A percentile compares a stretch with the other conserved stretches of the same genome.
Conservation (phyloP, 2,329 filamentous ascomycete genomes). For the Parasarocladium wereldwijsianum region DNA sequence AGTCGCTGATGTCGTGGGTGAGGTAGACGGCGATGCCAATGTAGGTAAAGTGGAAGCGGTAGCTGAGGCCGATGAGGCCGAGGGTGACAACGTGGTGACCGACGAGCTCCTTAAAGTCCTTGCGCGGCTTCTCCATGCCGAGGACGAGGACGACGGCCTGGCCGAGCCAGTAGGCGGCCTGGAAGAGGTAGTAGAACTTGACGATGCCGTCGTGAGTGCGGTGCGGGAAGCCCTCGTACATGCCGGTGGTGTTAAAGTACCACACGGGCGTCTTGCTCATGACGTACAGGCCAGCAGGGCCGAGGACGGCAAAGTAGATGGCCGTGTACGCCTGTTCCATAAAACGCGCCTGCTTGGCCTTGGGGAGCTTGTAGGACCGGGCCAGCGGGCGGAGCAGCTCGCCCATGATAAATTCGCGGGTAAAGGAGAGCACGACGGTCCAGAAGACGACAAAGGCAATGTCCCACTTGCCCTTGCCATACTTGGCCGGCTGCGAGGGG, state of each 20-base stretch:
- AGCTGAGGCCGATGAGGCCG: constrained; percentile 69
- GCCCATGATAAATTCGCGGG: constrained; percentile 93
- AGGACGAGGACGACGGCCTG: constrained; percentile 79
- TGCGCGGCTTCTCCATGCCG: constrained; percentile 81
- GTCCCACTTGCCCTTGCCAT: constrained; percentile 81
- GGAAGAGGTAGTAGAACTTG: constrained; percentile 93
- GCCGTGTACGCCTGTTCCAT: constrained; percentile 96
- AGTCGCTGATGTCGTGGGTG: constrained; percentile 87
- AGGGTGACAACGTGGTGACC: constrained; percentile 85
- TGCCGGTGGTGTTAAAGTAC: constrained; percentile 86
- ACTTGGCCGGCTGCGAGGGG: constrained; percentile 42
- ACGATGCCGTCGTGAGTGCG: constrained; percentile 63
- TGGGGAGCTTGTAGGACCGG: constrained; percentile 52
- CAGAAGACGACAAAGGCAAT: constrained; percentile 83
- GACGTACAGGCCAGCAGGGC: constrained; percentile 74
- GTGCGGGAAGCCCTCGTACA: constrained; percentile 85
- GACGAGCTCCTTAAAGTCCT: constrained; percentile 90
- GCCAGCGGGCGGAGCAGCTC: constrained; percentile 68
- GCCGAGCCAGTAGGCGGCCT: constrained; percentile 92
- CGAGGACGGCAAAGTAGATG: constrained; percentile 73
- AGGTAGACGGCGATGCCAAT: constrained; percentile 89
- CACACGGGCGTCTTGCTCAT: constrained; percentile 86
- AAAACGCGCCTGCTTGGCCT: constrained; percentile 74
- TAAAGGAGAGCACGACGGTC: constrained; percentile 78
- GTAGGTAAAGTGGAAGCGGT: constrained; percentile 93